Percentiles rank a stretch among this genome's conserved stretches.
phyloP scores from a whole-genome alignment of 2,329 filamentous ascomycete species.

The Laburnicola sp. region DNA sequence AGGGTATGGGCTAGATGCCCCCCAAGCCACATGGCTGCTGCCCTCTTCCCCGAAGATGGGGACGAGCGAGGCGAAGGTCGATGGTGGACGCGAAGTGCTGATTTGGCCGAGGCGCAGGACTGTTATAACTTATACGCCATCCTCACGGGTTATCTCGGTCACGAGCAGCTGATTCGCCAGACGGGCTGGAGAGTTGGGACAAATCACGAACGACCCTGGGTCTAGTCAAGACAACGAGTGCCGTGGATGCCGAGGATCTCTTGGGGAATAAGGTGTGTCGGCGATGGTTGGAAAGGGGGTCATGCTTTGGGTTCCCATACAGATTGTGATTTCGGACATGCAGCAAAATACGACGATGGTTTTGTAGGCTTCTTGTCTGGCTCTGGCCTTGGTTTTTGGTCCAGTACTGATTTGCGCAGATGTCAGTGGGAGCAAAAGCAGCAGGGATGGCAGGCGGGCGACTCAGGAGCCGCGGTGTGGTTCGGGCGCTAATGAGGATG shows the following conservation, averaged over 20 bases:
- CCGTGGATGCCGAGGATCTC: slow-evolving; percentile 27
- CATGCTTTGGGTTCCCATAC: slow-evolving; percentile 39
- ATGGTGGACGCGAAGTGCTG: slow-evolving; percentile 32
- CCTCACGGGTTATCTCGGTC: slow-evolving; percentile 35
- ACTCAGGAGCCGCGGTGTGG: slow-evolving; percentile 36
- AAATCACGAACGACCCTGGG: slow-evolving; percentile 34
- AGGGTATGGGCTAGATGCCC: slow-evolving; percentile 38
- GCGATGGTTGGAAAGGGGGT: slow-evolving; percentile 34
- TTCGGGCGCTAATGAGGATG: slow-evolving; percentile 43
- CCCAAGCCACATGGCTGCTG: slow-evolving; percentile 32
- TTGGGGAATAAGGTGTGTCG: slow-evolving; percentile 29
- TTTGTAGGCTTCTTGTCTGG: slow-evolving; percentile 35
- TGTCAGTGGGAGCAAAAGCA: slow-evolving; percentile 40
- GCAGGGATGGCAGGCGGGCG: no score
- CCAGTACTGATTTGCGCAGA: slow-evolving; percentile 30
- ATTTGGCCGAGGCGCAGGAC: slow-evolving; percentile 38
- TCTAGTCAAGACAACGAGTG: slow-evolving; percentile 30
- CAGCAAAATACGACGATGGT: slow-evolving; percentile 46
- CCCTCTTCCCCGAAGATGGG: slow-evolving; percentile 33
- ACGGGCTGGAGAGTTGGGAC: slow-evolving; percentile 27
- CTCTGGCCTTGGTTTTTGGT: slow-evolving; percentile 35
- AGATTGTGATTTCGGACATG: slow-evolving; percentile 44
- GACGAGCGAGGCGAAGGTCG: no score
- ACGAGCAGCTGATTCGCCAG: slow-evolving; percentile 41
- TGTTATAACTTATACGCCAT: slow-evolving; percentile 39